Conservation (phyloP, 257 asterid genomes). For the Galeopsis tetrahit region DNA sequence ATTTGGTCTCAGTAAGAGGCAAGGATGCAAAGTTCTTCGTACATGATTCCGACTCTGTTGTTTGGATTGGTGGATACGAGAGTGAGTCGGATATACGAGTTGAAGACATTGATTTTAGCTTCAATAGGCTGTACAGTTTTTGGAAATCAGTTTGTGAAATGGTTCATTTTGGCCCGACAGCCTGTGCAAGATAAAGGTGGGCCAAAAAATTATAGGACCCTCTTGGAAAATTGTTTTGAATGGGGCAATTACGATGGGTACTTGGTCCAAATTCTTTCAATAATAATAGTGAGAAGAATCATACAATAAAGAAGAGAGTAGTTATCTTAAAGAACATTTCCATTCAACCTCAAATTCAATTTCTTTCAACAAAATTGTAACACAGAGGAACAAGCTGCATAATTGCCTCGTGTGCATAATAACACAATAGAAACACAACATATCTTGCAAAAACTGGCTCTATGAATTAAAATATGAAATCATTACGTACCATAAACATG, state of each 20-base stretch:
- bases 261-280: no score
- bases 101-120: constrained; percentile 55
- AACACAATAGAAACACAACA: neutral
- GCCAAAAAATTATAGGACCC: no score
- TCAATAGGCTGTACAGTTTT: no score
- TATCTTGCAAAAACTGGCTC: neutral
- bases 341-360: neutral
- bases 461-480: neutral
- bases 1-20: constrained; percentile 56
- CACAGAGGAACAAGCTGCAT: neutral
- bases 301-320: no score
- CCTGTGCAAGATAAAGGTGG: no score
- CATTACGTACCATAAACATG: neutral
- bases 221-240: no score
- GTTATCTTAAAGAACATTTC: neutral
- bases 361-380: neutral
- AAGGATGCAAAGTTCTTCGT: constrained; percentile 47
- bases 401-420: neutral
- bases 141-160: no score
- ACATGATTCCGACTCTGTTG: constrained; percentile 63
- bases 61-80: constrained; percentile 67
- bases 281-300: no score
- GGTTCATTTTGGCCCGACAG: no score
- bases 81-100: constrained; percentile 55
- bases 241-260: no score